These are phyloP conservation scores for Pluteus cervinus DNA, from an alignment of 768 basidiomycete species.

Conservation along the genomic window DNA sequence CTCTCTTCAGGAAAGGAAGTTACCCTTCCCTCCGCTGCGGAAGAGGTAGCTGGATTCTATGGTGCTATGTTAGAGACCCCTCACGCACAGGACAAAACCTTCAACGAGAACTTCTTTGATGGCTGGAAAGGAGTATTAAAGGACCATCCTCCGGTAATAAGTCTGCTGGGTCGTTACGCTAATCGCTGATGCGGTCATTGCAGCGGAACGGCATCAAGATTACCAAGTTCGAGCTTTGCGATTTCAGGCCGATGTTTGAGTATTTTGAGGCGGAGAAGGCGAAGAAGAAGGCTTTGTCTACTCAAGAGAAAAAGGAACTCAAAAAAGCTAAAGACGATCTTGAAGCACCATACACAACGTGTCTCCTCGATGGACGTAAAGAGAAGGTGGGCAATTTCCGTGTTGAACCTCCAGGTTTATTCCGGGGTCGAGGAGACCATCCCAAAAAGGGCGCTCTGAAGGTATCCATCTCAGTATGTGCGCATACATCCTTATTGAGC, in stretches of 20 bases:
- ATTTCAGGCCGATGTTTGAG: constrained; percentile 93
- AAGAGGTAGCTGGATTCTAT: constrained; percentile 97
- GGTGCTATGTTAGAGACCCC: constrained; percentile 89
- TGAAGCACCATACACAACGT: constrained; percentile 81
- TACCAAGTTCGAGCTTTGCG: constrained; percentile 70
- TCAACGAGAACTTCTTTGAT: constrained; percentile 94
- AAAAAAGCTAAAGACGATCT: constrained; percentile 81
- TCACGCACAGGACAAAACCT: constrained; percentile 81
- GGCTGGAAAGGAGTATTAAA: constrained; percentile 80
- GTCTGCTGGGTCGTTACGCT: not conserved
- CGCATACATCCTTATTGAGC: constrained; percentile 3
- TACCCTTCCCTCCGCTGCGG: constrained; percentile 76
- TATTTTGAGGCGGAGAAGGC: constrained; percentile 90
- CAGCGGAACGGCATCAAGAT: constrained; percentile 75
- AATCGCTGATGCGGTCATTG: constrained; percentile 3
- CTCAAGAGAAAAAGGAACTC: constrained; percentile 85
- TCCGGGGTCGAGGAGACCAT: constrained; percentile 96
- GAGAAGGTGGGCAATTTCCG: constrained; percentile 99
- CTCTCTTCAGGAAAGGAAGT: constrained; percentile 60
- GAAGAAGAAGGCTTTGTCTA: constrained; percentile 81
- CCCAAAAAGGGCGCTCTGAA: constrained; percentile 96
- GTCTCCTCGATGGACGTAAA: constrained; percentile 91
- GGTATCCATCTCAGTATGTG: constrained; percentile 35
- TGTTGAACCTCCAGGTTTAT: constrained; percentile 97
- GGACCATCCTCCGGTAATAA: constrained; percentile 70